Evolutionary conservation across 805 yeast genomes (phyloP).

Genomic region (Nakazawaea wyomingensis): DNA sequence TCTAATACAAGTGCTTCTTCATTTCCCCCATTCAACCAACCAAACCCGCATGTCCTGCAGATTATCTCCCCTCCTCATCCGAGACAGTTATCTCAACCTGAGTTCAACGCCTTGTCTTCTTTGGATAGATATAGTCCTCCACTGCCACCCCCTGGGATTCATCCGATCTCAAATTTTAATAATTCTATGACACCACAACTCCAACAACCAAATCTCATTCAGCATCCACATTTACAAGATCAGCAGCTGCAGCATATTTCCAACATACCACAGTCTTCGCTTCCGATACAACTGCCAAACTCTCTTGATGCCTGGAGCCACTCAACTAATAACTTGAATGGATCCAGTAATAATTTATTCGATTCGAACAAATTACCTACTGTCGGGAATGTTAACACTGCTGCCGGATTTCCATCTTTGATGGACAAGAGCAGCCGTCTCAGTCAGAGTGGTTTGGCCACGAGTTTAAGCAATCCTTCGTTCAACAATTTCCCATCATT

Average conservation of each 20-base stretch:
- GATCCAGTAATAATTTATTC: slow-evolving; percentile 1
- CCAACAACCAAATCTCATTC: slow-evolving; percentile 9
- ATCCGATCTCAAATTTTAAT: slow-evolving; percentile 4
- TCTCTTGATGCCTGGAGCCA: not conserved
- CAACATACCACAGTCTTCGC: not conserved
- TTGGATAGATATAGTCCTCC: slow-evolving; percentile 4
- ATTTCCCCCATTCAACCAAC: slow-evolving; percentile 8
- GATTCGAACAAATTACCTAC: not conserved
- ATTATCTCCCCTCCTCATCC: slow-evolving; percentile 28
- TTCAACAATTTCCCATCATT: slow-evolving; percentile 1
- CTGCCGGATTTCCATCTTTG: not conserved
- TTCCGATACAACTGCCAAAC: not conserved
- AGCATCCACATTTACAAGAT: not conserved
- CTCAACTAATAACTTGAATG: not conserved
- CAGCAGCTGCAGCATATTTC: slow-evolving; percentile 7
- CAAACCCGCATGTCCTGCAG: slow-evolving; percentile 4
- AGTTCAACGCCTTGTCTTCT: slow-evolving; percentile 13
- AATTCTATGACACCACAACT: slow-evolving; percentile 4
- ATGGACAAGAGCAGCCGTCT: not conserved
- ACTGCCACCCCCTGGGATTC: slow-evolving; percentile 5
- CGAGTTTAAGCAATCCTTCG: not conserved
- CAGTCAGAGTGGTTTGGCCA: slow-evolving; percentile 1
- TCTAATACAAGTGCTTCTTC: slow-evolving; percentile 5
- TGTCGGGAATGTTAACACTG: not conserved
- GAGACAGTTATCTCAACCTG: slow-evolving; percentile 30